phyloP scores from a whole-genome alignment of 148 eudicot species.

The Persicaria maculosa region DNA sequence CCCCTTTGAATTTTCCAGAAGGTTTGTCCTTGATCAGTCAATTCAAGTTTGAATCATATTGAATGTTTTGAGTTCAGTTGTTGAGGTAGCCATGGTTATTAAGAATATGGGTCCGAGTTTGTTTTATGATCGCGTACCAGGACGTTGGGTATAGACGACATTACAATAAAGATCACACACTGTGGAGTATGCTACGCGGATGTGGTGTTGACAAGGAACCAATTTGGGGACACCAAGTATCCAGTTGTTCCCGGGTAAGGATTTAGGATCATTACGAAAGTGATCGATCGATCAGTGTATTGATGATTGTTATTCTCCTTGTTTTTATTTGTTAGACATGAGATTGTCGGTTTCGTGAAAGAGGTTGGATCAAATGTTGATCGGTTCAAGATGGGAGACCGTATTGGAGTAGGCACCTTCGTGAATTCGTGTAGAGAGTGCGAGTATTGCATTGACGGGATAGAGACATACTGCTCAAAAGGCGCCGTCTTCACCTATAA shows the following conservation, averaged over 20 bases:
- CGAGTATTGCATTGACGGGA: conserved; percentile 49
- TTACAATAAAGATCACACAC: conserved; percentile 55
- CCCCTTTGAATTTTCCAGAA: conserved; percentile 57
- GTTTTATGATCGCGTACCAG: conserved; percentile 22
- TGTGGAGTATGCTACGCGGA: conserved; percentile 93
- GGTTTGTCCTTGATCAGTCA: conserved; percentile 22
- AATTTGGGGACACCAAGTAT: conserved; percentile 43
- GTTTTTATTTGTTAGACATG: conserved; percentile 37
- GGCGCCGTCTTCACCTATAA: conserved; percentile 2
- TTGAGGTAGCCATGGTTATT: too few relatives aligned
- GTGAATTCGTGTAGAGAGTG: conserved; percentile 33
- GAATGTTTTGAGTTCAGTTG: too few relatives aligned
- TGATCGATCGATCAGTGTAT: too few relatives aligned
- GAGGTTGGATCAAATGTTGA: conserved; percentile 53
- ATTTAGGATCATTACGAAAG: neutral
- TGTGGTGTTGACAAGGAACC: conserved; percentile 63
- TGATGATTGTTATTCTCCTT: too few relatives aligned
- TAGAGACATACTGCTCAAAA: conserved; percentile 52
- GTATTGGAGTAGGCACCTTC: too few relatives aligned
- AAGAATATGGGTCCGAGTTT: too few relatives aligned
- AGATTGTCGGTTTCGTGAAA: conserved; percentile 72
- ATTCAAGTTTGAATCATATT: too few relatives aligned
- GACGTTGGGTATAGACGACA: conserved; percentile 53
- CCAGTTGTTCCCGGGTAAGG: conserved; percentile 83
- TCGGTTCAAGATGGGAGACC: conserved; percentile 27